Conservation (phyloP, 805 yeast genomes). For the Cyberlindnera galapagoensis region DNA sequence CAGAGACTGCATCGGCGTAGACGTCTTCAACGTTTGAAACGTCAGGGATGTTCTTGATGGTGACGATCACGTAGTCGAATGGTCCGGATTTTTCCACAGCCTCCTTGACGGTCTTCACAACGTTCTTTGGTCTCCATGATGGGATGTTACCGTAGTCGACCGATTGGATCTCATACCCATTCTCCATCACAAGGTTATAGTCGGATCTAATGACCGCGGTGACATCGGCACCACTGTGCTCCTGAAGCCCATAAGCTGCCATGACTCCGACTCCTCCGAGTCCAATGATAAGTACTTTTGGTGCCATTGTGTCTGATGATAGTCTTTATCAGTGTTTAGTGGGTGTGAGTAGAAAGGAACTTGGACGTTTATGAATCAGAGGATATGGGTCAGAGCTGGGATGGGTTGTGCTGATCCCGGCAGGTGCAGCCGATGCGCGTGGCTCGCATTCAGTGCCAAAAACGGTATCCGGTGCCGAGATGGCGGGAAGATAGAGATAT, state of each 20-base stretch:
- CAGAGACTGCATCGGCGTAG: conserved; percentile 40
- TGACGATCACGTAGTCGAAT: conserved; percentile 53
- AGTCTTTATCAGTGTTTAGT: too few relatives aligned
- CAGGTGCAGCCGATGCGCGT: too few relatives aligned
- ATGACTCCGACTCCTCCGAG: conserved; percentile 80
- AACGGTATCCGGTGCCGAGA: too few relatives aligned
- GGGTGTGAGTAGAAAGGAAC: too few relatives aligned
- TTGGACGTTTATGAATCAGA: too few relatives aligned
- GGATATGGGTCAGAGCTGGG: too few relatives aligned
- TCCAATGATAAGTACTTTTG: conserved; percentile 52
- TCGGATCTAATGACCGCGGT: conserved; percentile 58
- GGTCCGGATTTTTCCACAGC: conserved; percentile 22
- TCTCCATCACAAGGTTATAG: conserved; percentile 38
- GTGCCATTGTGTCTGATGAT: conserved; percentile 2
- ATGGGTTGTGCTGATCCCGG: too few relatives aligned
- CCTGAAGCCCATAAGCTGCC: conserved; percentile 51
- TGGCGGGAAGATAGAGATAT: too few relatives aligned
- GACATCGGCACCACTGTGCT: conserved; percentile 8
- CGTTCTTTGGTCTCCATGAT: conserved; percentile 42
- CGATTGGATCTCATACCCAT: conserved; percentile 53
- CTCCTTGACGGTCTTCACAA: conserved; percentile 29
- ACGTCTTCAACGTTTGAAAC: conserved; percentile 45
- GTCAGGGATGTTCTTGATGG: conserved; percentile 65
- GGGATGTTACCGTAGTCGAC: conserved; percentile 48
- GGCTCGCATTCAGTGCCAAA: too few relatives aligned